These are phyloP conservation scores for Coemansia sp. DNA, from an alignment of 192 early-diverging fungal species.

Conservation along the genomic window DNA sequence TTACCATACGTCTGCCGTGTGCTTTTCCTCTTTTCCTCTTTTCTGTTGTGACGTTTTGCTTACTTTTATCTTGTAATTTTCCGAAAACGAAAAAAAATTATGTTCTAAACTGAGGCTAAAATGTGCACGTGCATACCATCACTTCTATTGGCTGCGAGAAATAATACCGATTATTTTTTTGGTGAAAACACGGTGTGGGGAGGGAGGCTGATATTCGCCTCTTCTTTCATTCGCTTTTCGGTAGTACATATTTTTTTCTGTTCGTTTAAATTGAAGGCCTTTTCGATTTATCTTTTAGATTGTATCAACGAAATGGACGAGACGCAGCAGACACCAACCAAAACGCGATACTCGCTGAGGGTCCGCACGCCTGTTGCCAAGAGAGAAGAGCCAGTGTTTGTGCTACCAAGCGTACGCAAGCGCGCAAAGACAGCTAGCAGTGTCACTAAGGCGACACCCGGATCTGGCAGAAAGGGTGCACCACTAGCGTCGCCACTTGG, in stretches of 20 bases:
- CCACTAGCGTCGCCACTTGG: neutral
- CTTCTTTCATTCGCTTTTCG: neutral
- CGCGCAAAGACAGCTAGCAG: conserved; percentile 15
- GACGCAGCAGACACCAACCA: conserved; percentile 14
- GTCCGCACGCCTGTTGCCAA: conserved; percentile 30
- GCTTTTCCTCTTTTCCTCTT: neutral
- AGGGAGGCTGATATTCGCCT: too few relatives aligned
- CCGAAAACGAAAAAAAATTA: neutral
- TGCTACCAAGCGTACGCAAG: conserved; percentile 25
- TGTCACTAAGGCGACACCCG: conserved; percentile 4
- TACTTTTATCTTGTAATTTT: neutral
- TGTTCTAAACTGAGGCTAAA: neutral
- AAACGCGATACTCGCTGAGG: conserved; percentile 35
- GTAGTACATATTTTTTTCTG: neutral
- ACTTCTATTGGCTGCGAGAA: neutral
- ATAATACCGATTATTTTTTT: neutral
- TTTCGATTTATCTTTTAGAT: neutral
- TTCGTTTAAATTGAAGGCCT: neutral
- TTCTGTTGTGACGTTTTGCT: neutral
- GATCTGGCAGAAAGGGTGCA: neutral
- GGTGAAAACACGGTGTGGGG: neutral
- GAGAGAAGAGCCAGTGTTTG: neutral
- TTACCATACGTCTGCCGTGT: neutral
- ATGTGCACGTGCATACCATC: neutral
- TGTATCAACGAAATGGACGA: conserved; percentile 13